Conservation (phyloP, 331 rosid species). For the Pyracantha coccinea region DNA sequence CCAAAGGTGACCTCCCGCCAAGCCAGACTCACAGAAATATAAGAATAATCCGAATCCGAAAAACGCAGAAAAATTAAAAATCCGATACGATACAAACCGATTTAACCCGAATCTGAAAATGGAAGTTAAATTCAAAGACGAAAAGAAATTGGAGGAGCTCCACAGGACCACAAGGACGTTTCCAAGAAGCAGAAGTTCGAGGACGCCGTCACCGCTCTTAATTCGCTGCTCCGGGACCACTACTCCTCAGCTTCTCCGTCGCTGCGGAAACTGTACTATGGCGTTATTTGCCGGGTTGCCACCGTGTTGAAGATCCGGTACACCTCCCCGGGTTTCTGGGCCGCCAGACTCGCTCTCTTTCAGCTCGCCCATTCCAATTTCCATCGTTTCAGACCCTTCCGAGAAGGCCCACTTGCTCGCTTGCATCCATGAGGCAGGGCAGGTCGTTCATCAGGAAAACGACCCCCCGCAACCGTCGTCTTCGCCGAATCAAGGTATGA, state of each 20-base stretch:
- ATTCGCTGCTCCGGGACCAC: slow-evolving; percentile 39
- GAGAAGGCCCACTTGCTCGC: slow-evolving; percentile 49
- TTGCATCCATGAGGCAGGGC: slow-evolving; percentile 61
- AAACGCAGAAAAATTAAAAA: neutral
- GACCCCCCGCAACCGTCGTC: slow-evolving; percentile 31
- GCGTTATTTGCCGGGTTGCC: slow-evolving; percentile 68
- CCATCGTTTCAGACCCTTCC: slow-evolving; percentile 42
- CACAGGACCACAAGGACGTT: slow-evolving; percentile 61
- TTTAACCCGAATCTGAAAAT: slow-evolving; percentile 9
- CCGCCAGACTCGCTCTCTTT: slow-evolving; percentile 66
- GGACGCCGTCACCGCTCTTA: slow-evolving; percentile 48
- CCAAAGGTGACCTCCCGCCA: neutral
- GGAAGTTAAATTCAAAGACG: slow-evolving; percentile 39
- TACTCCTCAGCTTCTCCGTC: slow-evolving; percentile 60
- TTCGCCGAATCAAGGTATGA: neutral
- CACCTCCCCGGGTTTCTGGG: slow-evolving; percentile 88
- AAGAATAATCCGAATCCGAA: neutral
- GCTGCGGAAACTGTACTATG: slow-evolving; percentile 58
- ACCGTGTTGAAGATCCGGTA: slow-evolving; percentile 73
- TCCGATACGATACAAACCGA: neutral
- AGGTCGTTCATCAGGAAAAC: slow-evolving; percentile 46
- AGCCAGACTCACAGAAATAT: neutral
- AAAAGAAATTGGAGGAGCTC: slow-evolving; percentile 51
- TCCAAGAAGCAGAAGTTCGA: slow-evolving; percentile 78
- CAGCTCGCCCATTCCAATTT: slow-evolving; percentile 45